Base-by-base conservation (phyloP, 2,329 filamentous ascomycete genomes). In the Keithomyces neogunnii region DNA sequence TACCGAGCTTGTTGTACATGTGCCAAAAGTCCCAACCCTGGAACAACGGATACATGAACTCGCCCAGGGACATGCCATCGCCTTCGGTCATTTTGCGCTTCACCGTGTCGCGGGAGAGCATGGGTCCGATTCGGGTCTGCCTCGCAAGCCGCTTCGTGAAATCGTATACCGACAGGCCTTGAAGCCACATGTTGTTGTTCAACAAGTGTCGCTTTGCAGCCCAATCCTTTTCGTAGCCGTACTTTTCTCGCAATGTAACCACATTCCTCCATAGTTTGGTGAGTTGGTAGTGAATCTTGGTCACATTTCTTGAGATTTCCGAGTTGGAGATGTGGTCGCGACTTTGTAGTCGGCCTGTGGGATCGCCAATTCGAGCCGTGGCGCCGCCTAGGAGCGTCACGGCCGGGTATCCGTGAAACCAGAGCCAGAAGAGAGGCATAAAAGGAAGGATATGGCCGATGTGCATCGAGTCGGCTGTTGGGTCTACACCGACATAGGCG, bases 1-100 rank as follows among this genome's bases (percentile, higher is more conserved):
- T 76, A 46, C 78, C 78, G 29, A 77, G 75, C 45, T 80, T 77
- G 55, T 60, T 66, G 69, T 88, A 95, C 71, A 97, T 78, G 59
- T 88, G 78, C 88, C 89, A 97, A 81, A 91, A 99, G 66, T 99
- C 93, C 86, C 91, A 97, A 28, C 86, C 90, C 66, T 99, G 93
- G 61, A 97, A 81, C 13, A 99, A 71, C 1, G 95, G 93, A 63
- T 99, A 99, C 42, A 84, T 80, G 67, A 99, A 96, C 65, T 99
- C 93, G 36, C 89, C 85, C 61, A 95, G 87, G 0, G 91, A 95
- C 86, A 99, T 92, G 60, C 93, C 95, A 56, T 93, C 88, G 38
- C 89, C 89, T 49, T 84, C 84, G n/a, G 80, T 78, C 75, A 97
- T 78, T 63, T 90, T 89, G 52, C 82, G 84, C 69, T 89, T 93